Evolutionary conservation across 805 yeast species (phyloP).

Genomic region (Ogataea kodamae): DNA sequence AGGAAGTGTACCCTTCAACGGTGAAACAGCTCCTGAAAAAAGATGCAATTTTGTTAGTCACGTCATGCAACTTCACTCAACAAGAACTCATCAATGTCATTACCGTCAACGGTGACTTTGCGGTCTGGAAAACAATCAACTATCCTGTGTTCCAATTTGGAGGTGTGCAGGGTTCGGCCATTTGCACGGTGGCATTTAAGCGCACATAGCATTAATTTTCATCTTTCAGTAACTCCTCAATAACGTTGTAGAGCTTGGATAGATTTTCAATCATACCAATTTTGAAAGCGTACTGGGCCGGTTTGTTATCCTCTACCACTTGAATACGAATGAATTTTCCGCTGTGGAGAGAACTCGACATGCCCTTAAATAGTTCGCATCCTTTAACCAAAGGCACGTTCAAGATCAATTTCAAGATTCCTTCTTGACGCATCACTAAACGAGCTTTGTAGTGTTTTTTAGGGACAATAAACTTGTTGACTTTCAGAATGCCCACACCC

Average conservation of each 20-base stretch:
- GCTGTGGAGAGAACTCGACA: conserved; percentile 78
- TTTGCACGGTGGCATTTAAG: conserved; percentile 80
- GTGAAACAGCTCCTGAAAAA: conserved; percentile 53
- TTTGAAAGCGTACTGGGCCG: conserved; percentile 80
- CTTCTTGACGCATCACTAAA: conserved; percentile 87
- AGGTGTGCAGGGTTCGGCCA: conserved; percentile 83
- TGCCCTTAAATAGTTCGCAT: conserved; percentile 68
- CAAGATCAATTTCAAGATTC: conserved; percentile 75
- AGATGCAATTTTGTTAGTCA: conserved; percentile 66
- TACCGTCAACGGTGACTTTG: conserved; percentile 39
- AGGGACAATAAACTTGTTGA: conserved; percentile 45
- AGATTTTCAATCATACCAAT: conserved; percentile 62
- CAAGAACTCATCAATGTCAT: conserved; percentile 61
- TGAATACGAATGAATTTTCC: conserved; percentile 82
- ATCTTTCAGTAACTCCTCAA: conserved; percentile 26
- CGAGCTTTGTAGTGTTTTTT: conserved; percentile 46
- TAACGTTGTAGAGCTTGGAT: conserved; percentile 50
- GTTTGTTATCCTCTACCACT: conserved; percentile 57
- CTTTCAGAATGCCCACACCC: conserved; percentile 84
- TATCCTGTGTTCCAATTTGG: conserved; percentile 89
- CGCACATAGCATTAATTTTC: conserved; percentile 26
- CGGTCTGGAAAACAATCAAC: conserved; percentile 60
- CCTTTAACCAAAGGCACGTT: conserved; percentile 65
- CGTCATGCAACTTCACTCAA: conserved; percentile 93
- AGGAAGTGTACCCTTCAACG: conserved; percentile 59